These are phyloP conservation scores for Murraya paniculata DNA, from an alignment of 345 rosid species.

Conservation along the genomic window DNA sequence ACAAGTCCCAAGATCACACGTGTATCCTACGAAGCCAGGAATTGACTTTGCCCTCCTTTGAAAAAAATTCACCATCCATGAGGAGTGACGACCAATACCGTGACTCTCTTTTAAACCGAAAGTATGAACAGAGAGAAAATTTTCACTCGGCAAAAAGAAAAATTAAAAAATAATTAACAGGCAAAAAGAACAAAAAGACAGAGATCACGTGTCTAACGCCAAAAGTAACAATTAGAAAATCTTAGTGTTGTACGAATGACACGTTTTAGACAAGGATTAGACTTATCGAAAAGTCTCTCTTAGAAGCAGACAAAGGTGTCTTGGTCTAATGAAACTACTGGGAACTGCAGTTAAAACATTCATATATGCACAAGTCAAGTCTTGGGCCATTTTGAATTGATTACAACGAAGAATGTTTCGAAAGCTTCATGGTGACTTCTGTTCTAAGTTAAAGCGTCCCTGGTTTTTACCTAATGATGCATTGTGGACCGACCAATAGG, in stretches of 20 bases:
- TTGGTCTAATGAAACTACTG: conserved; percentile 18
- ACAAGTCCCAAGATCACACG: conserved; percentile 4
- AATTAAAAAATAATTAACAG: not conserved
- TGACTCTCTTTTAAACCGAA: not conserved
- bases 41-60: not conserved
- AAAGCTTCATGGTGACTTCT: too few species aligned
- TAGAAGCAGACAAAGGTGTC: not conserved
- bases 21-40: conserved; percentile 19
- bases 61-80: not conserved
- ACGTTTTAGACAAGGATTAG: conserved; percentile 1
- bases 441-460: too few species aligned
- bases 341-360: conserved; percentile 5
- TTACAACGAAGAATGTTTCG: not conserved
- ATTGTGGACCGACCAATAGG: too few species aligned
- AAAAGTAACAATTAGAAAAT: not conserved
- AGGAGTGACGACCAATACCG: not conserved
- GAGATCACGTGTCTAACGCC: not conserved
- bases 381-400: not conserved
- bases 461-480: too few species aligned
- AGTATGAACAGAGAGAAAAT: conserved; percentile 4
- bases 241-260: not conserved
- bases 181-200: not conserved
- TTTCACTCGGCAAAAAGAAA: not conserved
- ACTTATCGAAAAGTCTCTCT: not conserved
- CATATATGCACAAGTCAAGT: not conserved